Percentiles rank a stretch among this genome's conserved stretches.
phyloP scores from a whole-genome alignment of 208 protist genomes.

The Leishmania arabica region DNA sequence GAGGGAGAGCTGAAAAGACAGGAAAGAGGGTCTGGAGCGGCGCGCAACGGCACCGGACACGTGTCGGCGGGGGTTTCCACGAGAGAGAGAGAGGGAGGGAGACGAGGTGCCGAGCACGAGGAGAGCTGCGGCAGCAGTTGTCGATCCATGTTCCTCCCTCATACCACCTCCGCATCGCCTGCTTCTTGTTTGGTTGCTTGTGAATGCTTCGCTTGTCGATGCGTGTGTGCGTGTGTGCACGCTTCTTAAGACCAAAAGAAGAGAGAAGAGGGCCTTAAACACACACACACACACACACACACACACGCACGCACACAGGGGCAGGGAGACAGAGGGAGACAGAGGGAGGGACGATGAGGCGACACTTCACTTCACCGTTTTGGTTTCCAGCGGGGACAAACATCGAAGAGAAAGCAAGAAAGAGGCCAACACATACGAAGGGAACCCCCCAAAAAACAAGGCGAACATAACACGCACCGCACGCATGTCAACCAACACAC shows the following conservation, averaged over 20 bases:
- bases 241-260: background rate
- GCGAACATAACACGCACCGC: background rate
- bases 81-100: background rate
- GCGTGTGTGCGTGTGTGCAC: background rate
- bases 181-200: background rate
- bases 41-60: background rate
- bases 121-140: background rate
- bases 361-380: background rate
- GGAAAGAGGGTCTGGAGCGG: background rate
- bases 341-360: background rate
- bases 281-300: background rate
- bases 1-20: background rate
- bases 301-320: background rate
- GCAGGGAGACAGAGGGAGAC: too few relatives aligned
- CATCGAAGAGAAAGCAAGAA: background rate
- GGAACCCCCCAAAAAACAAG: background rate
- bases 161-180: background rate
- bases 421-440: background rate
- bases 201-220: background rate
- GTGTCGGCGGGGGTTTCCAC: background rate
- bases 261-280: background rate
- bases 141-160: background rate
- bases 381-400: background rate
- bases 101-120: background rate
- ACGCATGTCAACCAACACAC: background rate